phyloP scores from a whole-genome alignment of 2,329 filamentous ascomycete species.

The Beauveria medogensis region DNA sequence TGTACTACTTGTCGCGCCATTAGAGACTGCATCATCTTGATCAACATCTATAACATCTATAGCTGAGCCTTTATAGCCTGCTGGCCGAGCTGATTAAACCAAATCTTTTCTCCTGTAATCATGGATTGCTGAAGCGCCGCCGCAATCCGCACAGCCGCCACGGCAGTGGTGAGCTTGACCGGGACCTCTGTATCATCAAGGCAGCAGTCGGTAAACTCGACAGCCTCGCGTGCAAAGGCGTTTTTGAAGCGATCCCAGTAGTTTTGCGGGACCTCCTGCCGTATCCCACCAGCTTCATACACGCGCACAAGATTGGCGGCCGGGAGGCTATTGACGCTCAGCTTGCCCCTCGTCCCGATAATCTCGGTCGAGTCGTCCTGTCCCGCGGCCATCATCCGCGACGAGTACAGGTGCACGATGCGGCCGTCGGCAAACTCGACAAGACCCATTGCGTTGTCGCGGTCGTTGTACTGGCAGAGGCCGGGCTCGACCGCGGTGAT shows the following conservation, averaged over 20 bases:
- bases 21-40: too few relatives aligned
- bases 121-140: constrained; percentile 50
- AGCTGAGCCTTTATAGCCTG: not conserved
- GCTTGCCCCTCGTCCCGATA: not conserved
- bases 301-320: not conserved
- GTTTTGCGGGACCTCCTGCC: not conserved
- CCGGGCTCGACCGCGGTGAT: not conserved
- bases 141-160: constrained; percentile 53
- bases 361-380: not conserved
- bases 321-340: not conserved
- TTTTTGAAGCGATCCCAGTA: not conserved
- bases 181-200: constrained; percentile 48
- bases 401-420: not conserved
- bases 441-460: not conserved
- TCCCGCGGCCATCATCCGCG: not conserved
- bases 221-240: constrained; percentile 17
- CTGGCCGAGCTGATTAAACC: constrained; percentile 46
- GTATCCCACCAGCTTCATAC: not conserved
- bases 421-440: not conserved
- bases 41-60: not conserved
- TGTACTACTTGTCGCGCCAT: too few relatives aligned
- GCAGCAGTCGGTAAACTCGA: constrained; percentile 53
- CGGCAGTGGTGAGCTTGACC: constrained; percentile 47
- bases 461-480: not conserved
- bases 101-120: constrained; percentile 46